Evolutionary conservation across 257 asterid genomes (phyloP), one percentile per base, ranked within the genome.

Genomic region (Ehretia macrophylla): DNA sequence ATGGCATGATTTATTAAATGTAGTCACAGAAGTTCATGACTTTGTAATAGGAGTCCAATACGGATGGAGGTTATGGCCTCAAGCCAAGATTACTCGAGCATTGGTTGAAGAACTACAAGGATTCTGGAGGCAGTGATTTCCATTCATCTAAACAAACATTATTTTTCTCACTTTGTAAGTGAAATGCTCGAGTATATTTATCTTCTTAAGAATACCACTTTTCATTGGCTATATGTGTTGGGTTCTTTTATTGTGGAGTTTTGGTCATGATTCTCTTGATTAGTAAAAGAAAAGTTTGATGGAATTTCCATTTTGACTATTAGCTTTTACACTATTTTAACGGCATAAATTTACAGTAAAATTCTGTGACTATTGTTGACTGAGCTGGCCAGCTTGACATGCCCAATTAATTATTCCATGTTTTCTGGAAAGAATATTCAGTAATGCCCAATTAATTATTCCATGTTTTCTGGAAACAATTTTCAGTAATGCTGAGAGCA

Each of bases 111-210:
- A 68, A 64, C 63, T 84, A 69, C 67, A 71, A 62, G 58, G 78
- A 78, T 63, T 58, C 91, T 66, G 90, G 85, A 58, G 81, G 83
- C 76, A 67, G 66, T 63, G 86, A 92, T 58, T 84, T 81, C 65
- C 79, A 83, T 67, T 81, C 79, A 69, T 88, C 96, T 59, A 80
- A 57, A 46, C 85, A 77, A 75, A 73, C 71, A 68, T 66, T 72
- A 46, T 88, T 92, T 75, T 86, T 84, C 81, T 75, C 91, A 51
- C 58, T 92, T 13, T 92, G 98, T 91, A 68, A 87, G 96, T 80
- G 70, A 66, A 54, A 39, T 55, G 40, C 60, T 21, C 19, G 32
- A 55, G 45, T 23, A 4, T 62, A 56, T 62, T n/a, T 18, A 13
- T 8, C 17, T 49, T 6, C 22, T 9, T 17, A 21, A 49, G 27